Base-by-base conservation (phyloP, 768 basidiomycete species). In the Amanita pallidorosea region DNA sequence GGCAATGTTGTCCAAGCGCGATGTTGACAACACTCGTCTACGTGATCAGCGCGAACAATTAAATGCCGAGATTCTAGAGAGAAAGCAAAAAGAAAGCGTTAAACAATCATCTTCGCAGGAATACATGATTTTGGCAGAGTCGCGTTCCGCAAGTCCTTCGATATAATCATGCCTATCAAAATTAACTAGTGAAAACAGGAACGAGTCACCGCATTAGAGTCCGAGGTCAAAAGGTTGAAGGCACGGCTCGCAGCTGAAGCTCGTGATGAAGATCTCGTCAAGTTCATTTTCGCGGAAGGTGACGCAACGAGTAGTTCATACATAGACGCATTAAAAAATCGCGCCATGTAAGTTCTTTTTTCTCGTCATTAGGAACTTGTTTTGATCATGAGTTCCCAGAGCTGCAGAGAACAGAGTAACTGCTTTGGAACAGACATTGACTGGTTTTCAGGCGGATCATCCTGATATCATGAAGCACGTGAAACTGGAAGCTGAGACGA, bases 211-310 rank as follows among this genome's bases (percentile, higher is more conserved):
- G 76, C 80, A 25, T 62, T 95, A 22, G 70, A 80, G 54, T 84
- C 84, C 1, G 91, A 97, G 63, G 68, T 86, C 9, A 73, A 69
- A 37, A 75, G 92, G 20, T 71, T 85, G 55, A 88, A 85, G 63
- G 74, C 84, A 13, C 76, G 78, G 27, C 68, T 94, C n/a, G 91
- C 88, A 17, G 88, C 89, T 0, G 67, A 80, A 23, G 71, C 76
- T 1, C 81, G 83, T 5, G 75, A 85, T 20, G 79, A 81, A 54
- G 85, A 90, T 45, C 70, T 91, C 31, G 72, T 93, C 64, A 66
- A 67, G 4, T 89, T 90, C 62, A 74, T 94, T 55, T 68, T 81
- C 48, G 70, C 79, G 74, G 17, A 71, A 76, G 5, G 76, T 79
- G 15, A 74, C 81, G 51, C 60, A 63, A 1, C 42, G 8, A 45